Base-by-base conservation (phyloP, 148 eudicot species). In the Rhododendron kiyosumense region DNA sequence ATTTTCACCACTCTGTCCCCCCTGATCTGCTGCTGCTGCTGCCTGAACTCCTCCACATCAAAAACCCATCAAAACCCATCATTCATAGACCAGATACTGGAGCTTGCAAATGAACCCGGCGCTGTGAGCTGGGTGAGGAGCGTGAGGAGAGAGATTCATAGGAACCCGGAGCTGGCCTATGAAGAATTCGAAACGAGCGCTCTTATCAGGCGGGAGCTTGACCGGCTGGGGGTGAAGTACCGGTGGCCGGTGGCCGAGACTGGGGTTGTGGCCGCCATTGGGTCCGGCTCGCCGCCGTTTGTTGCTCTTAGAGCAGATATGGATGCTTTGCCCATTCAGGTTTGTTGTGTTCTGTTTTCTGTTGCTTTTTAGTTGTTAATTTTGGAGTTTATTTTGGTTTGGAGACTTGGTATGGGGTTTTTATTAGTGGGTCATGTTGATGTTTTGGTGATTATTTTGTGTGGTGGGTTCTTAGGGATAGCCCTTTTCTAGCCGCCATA, bases 321-420 rank as follows among this genome's bases (percentile, higher is more conserved):
- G 93, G 94, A 92, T 86, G 94, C 93, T 46, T 84, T 91, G 84
- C 92, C 92, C 8, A 89, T 92, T 86, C 92, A 92, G 93, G 94
- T 91, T 57, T 41, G 83, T 80, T 45, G 14, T 8, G 6, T 20
- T 30, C 20, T 46, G 57, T 45, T 46, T 52, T 52, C 57, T 54
- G 59, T 54, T 17, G 22, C 5, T 54, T 84, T 84, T 2, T 15
- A 38, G 8, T 15, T 41, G 28, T 48, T 24, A 3, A n/a, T 0
- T 48, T 30, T 67, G 26, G 1, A 5, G 26, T 61, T 24, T 63
- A 5, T 49, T 28, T 79, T 28, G 12, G 36, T 46, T 79, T 49
- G 32, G 32, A 28, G 51, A 2, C 24, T 75, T 30, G 24, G 46
- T 36, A 71, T 32, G 0, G 79, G 45, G n/a, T 75, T 51, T 13